Evolutionary conservation across 2,329 filamentous ascomycete species (phyloP), one percentile per base, ranked within the genome.

Genomic region (Calonectria naviculata): DNA sequence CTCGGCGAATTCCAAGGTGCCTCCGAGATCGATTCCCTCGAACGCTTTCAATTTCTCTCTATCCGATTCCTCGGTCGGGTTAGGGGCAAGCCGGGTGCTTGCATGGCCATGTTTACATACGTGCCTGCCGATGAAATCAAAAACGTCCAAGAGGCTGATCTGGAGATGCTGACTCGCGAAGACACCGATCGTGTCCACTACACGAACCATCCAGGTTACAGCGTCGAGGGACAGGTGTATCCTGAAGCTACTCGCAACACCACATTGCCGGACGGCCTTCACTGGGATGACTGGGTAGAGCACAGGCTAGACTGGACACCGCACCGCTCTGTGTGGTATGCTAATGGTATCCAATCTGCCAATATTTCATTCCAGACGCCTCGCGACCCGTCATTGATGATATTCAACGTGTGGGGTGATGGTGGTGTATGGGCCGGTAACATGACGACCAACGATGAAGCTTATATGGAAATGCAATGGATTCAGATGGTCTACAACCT

Each of bases 361-460:
- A 86, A 83, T 26, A 90, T 89, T 73, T 83, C 83, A 4, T 89
- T 90, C 75, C 88, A 90, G 69, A 87, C 88, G 17, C 90, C 90
- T 0, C 82, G 84, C 28, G 87, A 89, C 61, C 82, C 86, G 5
- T 87, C 86, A 41, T 84, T 85, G 65, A 79, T 92, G 60, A 85
- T 90, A 34, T 82, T 92, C 75, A 92, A 92, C 75, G 85, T 89
- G 58, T 92, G 90, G 90, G 88, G 88, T 67, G 87, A 92, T 71
- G 90, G 90, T 24, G 89, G 90, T 5, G 81, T 82, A 58, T 92
- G 89, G 90, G 87, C 86, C 52, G 90, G 89, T 13, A 87, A 89
- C 64, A 91, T 92, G 90, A 85, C 79, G 6, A 77, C 85, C 6
- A 83, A 84, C 4, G 83, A 81, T 13, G 83, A 84, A 52, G 89